These are phyloP conservation scores for Sphaerobolus stellatus DNA, from an alignment of 1,284 basidiomycete species.

Conservation along the genomic window DNA sequence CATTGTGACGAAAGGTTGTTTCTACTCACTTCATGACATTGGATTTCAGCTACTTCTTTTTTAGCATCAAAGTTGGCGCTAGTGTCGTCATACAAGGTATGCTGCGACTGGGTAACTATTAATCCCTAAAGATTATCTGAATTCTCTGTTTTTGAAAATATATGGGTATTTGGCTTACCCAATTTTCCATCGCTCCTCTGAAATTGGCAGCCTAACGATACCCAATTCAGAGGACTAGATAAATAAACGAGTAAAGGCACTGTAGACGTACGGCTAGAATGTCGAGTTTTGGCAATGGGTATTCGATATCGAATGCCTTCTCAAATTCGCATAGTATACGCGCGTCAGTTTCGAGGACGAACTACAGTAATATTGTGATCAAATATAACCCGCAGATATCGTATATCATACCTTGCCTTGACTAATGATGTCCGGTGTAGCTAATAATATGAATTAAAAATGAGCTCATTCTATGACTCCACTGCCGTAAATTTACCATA, in stretches of 20 bases:
- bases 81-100: slow-evolving; percentile 79
- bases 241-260: not conserved
- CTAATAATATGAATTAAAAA: slow-evolving; percentile 37
- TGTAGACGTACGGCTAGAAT: slow-evolving; percentile 14
- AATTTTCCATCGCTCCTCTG: slow-evolving; percentile 96
- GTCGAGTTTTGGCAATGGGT: slow-evolving; percentile 93
- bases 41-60: slow-evolving; percentile 76
- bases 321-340: slow-evolving; percentile 77
- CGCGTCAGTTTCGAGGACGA: slow-evolving; percentile 87
- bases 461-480: too few relatives aligned
- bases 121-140: not conserved
- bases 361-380: slow-evolving; percentile 36
- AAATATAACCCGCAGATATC: not conserved
- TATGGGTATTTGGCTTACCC: slow-evolving; percentile 40
- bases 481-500: slow-evolving; percentile 69
- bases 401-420: slow-evolving; percentile 48
- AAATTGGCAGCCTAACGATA: slow-evolving; percentile 70
- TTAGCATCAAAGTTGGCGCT: slow-evolving; percentile 74
- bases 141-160: not conserved
- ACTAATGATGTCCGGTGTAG: slow-evolving; percentile 84
- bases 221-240: not conserved
- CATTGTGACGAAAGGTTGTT: slow-evolving; percentile 2
- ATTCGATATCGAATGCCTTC: slow-evolving; percentile 88
- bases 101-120: slow-evolving; percentile 36
- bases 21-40: slow-evolving; percentile 72